A percentile compares a stretch with the other conserved stretches of the same genome.
These are phyloP conservation scores for Naganishia vaughanmartiniae DNA, from an alignment of 768 basidiomycete species.

Conservation along the genomic window DNA sequence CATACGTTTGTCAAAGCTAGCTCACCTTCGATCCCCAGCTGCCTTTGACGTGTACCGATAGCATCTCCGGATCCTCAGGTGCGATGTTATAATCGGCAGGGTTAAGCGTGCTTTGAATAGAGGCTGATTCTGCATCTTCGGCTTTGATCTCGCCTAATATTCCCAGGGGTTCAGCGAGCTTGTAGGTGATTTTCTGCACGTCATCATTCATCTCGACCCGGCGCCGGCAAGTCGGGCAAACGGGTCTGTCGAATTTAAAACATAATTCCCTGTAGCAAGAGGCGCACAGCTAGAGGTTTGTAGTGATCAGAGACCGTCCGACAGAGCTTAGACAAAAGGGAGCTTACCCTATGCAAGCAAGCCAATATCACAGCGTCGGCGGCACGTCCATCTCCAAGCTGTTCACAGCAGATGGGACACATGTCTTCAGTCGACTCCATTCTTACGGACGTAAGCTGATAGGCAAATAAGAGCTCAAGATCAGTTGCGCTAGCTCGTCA, in stretches of 20 bases:
- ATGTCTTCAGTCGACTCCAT: slow-evolving; percentile 13
- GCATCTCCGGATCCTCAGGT: neutral
- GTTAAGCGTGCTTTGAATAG: neutral
- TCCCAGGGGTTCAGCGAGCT: neutral
- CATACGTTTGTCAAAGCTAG: neutral
- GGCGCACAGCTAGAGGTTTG: neutral
- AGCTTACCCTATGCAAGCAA: slow-evolving; percentile 21
- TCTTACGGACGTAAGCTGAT: slow-evolving; percentile 16
- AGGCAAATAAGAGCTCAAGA: neutral
- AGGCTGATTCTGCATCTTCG: neutral
- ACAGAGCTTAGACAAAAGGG: too few species aligned
- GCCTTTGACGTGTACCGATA: slow-evolving; percentile 6
- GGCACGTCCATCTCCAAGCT: slow-evolving; percentile 2
- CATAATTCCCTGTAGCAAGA: slow-evolving; percentile 14
- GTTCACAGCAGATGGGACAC: slow-evolving; percentile 26
- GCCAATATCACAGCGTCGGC: slow-evolving; percentile 1
- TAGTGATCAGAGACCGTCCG: neutral
- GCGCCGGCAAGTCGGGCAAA: slow-evolving; percentile 6
- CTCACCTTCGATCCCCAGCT: slow-evolving; percentile 32
- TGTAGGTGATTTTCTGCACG: neutral
- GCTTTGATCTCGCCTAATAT: slow-evolving; percentile 2
- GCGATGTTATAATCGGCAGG: neutral
- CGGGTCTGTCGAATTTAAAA: neutral
- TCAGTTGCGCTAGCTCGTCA: neutral
- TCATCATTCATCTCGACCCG: neutral